A percentile compares a stretch with the other conserved stretches of the same genome.
Conservation (phyloP, 345 rosid species). For the Psidium friedrichsthalianum region DNA sequence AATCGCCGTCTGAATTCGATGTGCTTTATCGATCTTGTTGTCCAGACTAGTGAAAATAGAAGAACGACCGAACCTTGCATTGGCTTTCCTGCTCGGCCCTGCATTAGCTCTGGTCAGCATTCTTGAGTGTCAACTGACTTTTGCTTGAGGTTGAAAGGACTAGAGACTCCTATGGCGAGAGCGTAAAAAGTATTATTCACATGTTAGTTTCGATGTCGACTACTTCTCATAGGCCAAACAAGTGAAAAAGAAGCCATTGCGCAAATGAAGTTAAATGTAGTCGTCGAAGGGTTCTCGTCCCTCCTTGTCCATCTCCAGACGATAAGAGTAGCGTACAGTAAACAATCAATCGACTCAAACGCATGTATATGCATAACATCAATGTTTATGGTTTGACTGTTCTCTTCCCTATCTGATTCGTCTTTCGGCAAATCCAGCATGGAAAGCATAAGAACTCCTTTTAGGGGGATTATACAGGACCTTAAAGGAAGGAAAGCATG, state of each 20-base stretch:
- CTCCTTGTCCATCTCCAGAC: background rate
- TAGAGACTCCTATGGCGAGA: background rate
- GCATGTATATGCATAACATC: background rate
- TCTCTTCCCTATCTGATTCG: background rate
- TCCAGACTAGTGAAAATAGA: background rate
- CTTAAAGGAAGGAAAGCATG: slow-evolving; percentile 48
- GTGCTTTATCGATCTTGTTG: background rate
- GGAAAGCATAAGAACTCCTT: slow-evolving; percentile 24
- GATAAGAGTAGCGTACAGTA: background rate
- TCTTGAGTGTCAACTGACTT: background rate
- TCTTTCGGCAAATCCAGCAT: slow-evolving; percentile 16
- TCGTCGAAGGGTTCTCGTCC: background rate
- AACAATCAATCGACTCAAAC: background rate
- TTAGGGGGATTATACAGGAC: slow-evolving; percentile 38
- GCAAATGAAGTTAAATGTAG: background rate
- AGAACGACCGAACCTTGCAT: background rate
- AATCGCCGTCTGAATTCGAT: background rate
- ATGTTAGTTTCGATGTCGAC: background rate
- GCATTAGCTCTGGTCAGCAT: background rate
- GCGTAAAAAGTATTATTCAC: background rate
- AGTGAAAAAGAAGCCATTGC: background rate
- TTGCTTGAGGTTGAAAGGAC: background rate
- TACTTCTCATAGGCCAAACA: background rate
- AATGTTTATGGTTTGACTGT: background rate
- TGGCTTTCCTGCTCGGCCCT: background rate